Percentiles rank a stretch among this genome's conserved stretches.
These are phyloP conservation scores for Agrostemma githago DNA, from an alignment of 148 eudicot genomes.

Conservation along the genomic window DNA sequence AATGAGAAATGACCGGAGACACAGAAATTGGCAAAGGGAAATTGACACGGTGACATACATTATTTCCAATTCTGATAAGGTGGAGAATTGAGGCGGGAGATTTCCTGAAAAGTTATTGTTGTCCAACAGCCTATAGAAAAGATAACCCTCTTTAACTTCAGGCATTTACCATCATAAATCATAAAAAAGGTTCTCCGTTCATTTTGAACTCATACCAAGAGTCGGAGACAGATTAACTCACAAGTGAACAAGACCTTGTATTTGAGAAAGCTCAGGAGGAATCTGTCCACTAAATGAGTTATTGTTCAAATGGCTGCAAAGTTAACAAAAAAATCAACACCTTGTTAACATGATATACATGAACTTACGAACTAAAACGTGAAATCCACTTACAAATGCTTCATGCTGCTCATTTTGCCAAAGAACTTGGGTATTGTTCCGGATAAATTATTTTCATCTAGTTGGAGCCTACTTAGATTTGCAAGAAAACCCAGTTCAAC, in stretches of 20 bases:
- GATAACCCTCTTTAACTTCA: slow-evolving; percentile 13
- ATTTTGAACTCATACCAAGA: slow-evolving; percentile 3
- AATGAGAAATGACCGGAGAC: neutral
- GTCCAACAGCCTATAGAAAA: slow-evolving; percentile 65
- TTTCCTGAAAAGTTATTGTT: slow-evolving; percentile 72
- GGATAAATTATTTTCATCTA: slow-evolving; percentile 67
- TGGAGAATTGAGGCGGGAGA: slow-evolving; percentile 62
- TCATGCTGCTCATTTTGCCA: slow-evolving; percentile 50
- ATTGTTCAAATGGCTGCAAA: slow-evolving; percentile 64
- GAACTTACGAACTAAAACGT: slow-evolving; percentile 6
- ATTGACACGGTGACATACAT: slow-evolving; percentile 17
- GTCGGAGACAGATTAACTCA: slow-evolving; percentile 35
- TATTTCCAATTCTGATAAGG: slow-evolving; percentile 42
- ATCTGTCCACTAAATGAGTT: slow-evolving; percentile 82
- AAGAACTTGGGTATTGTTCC: slow-evolving; percentile 71
- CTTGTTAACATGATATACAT: neutral
- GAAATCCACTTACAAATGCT: slow-evolving; percentile 59
- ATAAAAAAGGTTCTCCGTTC: neutral
- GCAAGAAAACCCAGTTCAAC: slow-evolving; percentile 68
- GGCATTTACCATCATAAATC: neutral
- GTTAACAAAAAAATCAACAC: neutral
- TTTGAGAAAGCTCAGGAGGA: slow-evolving; percentile 60
- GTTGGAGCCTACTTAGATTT: slow-evolving; percentile 58
- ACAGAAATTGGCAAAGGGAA: neutral
- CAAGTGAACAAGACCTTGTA: slow-evolving; percentile 68